phyloP scores from a whole-genome alignment of 1,284 basidiomycete species.

The Vanrija pseudolonga region DNA sequence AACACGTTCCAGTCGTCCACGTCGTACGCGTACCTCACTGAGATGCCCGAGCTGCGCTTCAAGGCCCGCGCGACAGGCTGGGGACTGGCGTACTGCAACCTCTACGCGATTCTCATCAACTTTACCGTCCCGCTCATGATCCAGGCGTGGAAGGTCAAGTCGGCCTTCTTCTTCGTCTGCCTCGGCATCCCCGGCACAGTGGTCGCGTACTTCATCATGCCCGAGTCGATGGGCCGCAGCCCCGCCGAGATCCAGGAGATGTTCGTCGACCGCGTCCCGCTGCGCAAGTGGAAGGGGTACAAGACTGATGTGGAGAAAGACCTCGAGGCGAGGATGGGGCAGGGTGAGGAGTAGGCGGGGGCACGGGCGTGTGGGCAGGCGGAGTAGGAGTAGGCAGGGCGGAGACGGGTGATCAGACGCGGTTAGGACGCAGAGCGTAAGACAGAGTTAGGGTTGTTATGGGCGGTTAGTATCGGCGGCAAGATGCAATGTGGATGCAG shows the following conservation, averaged over 20 bases:
- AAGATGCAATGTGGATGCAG: too few species aligned
- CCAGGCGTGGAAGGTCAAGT: slow-evolving; percentile 12
- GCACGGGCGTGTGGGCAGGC: too few species aligned
- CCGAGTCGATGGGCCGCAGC: slow-evolving; percentile 23
- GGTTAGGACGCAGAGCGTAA: too few species aligned
- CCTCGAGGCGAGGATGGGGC: too few species aligned
- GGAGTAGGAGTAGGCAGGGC: too few species aligned
- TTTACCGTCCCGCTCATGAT: slow-evolving; percentile 12
- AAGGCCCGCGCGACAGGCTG: slow-evolving; percentile 26
- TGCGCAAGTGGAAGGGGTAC: slow-evolving; percentile 25
- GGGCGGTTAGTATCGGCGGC: too few species aligned
- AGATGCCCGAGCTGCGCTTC: slow-evolving; percentile 24
- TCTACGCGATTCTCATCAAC: slow-evolving; percentile 23
- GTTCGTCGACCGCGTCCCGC: slow-evolving; percentile 23
- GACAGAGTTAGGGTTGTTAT: too few species aligned
- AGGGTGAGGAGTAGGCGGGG: too few species aligned
- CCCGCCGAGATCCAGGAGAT: slow-evolving; percentile 29
- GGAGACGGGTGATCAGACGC: too few species aligned
- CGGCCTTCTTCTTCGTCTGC: slow-evolving; percentile 18
- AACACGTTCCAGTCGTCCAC: slow-evolving; percentile 20
- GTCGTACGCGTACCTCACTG: slow-evolving; percentile 23
- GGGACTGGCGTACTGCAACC: slow-evolving; percentile 15
- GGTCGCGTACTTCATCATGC: slow-evolving; percentile 29
- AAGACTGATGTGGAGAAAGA: slow-evolving; percentile 25
- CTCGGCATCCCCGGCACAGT: slow-evolving; percentile 18